A percentile compares a stretch with the other conserved stretches of the same genome.
Conservation (phyloP, 2,329 filamentous ascomycete species). For the Talaromyces rugulosus region DNA sequence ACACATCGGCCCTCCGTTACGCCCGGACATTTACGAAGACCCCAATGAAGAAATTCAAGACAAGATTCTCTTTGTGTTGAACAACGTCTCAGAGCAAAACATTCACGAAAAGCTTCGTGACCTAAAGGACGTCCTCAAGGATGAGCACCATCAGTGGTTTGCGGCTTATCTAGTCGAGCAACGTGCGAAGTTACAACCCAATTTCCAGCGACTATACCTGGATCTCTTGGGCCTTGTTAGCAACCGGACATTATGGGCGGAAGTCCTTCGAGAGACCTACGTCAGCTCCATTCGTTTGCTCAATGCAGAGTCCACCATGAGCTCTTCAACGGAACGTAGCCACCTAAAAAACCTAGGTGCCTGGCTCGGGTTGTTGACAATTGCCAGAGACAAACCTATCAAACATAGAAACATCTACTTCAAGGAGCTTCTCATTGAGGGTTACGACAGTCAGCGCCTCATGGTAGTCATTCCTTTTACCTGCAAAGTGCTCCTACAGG, state of each 20-base stretch:
- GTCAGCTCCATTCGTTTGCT: conserved; percentile 79
- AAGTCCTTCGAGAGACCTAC: conserved; percentile 91
- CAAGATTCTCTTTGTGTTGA: conserved; percentile 90
- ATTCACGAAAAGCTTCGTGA: conserved; percentile 79
- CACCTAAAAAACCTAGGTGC: conserved; percentile 90
- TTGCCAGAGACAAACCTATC: conserved; percentile 91
- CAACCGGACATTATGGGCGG: conserved; percentile 73
- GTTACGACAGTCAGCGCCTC: conserved; percentile 85
- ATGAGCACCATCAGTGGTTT: conserved; percentile 91
- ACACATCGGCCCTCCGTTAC: conserved; percentile 65
- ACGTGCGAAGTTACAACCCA: conserved; percentile 93
- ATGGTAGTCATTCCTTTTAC: conserved; percentile 95
- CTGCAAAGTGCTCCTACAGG: conserved; percentile 89
- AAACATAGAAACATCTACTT: conserved; percentile 96
- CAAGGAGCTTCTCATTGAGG: conserved; percentile 90
- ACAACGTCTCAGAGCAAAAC: conserved; percentile 91
- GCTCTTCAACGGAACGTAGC: conserved; percentile 75
- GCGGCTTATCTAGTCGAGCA: conserved; percentile 92
- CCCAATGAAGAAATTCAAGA: conserved; percentile 83
- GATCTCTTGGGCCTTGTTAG: conserved; percentile 81
- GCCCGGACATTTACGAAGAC: conserved; percentile 67
- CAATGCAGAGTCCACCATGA: conserved; percentile 83
- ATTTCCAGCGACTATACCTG: conserved; percentile 90
- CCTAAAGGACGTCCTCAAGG: conserved; percentile 71
- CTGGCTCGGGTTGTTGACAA: conserved; percentile 89